Evolutionary conservation across 2,329 filamentous ascomycete genomes (phyloP), one percentile per base, ranked within the genome.

Genomic region (Colletotrichum endophyticum): DNA sequence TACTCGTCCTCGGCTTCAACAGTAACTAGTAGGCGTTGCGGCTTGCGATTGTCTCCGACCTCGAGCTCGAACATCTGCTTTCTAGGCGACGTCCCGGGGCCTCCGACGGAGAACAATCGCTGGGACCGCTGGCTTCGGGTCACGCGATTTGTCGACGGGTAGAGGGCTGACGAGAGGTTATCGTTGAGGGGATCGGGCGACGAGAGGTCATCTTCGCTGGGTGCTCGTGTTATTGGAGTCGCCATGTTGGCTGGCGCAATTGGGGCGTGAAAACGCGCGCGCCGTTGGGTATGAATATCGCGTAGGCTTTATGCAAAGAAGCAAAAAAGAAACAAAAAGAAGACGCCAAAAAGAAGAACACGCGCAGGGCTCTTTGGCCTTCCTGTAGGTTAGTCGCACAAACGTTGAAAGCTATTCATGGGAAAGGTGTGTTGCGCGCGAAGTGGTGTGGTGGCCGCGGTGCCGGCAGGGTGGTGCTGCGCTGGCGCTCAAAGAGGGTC

Each of bases 21-120:
- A 12, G 91, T 92, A 69, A 91, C 89, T 61, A 87, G 84, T 59
- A 92, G 84, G 73, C 86, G 87, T 81, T 91, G 89, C 4, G 90
- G 89, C 63, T 89, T 86, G 62, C 81, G 81, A 49, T 85, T 85
- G 78, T 89, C 84, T 63, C 90, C 90, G 30, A 90, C 89, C 78
- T 91, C 89, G 39, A 92, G 87, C 81, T 91, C 88, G 77, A 91
- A 91, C 61, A 85, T 91, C 80, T 88, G 90, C 83, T 91, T 92
- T 66, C 89, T 85, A 53, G 91, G 90, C 57, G 90, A 91, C 19
- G 80, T 81, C 22, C 78, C 78, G 32, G 56, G 62, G 28, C 77
- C 76, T 49, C 78, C 80, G 72, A 86, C 80, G 36, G 87, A 83
- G 27, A 84, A 76, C 77, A 87, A 85, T 32, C 84, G 82, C 75